phyloP scores from a whole-genome alignment of 805 yeast species.

The Spathaspora hagerdaliae region DNA sequence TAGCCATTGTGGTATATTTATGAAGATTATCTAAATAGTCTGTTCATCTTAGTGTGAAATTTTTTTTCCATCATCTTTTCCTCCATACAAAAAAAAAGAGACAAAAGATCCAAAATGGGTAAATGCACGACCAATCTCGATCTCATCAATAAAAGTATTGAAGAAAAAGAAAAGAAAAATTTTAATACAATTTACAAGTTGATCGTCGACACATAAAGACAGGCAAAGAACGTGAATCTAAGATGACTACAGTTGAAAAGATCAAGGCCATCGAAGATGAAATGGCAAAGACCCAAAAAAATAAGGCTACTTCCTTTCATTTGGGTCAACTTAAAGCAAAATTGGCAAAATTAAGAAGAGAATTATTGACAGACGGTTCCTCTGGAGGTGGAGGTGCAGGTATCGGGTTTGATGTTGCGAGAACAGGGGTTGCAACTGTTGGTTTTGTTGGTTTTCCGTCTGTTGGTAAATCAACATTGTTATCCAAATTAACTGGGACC shows the following conservation, averaged over 20 bases:
- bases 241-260: conserved; percentile 49
- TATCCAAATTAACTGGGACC: conserved; percentile 88
- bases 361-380: conserved; percentile 66
- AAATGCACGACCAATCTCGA: not conserved
- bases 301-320: conserved; percentile 96
- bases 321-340: conserved; percentile 97
- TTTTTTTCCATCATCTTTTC: not conserved
- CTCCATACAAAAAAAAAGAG: not conserved
- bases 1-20: conserved; percentile 39
- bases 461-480: conserved; percentile 83
- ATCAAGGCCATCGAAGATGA: conserved; percentile 91
- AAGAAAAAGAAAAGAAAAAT: not conserved
- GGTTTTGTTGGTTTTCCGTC: conserved; percentile 99
- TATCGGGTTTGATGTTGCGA: conserved; percentile 95
- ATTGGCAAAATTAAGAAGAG: conserved; percentile 91
- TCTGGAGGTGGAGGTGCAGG: conserved; percentile 84
- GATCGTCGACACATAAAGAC: too few relatives aligned
- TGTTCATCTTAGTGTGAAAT: not conserved
- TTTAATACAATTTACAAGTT: not conserved
- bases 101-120: too few relatives aligned
- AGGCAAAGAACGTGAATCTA: not conserved
- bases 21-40: not conserved
- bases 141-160: not conserved
- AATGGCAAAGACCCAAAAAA: conserved; percentile 97
- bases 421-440: conserved; percentile 96